These are phyloP conservation scores for Hymenoscyphus fraxineus DNA, from an alignment of 2,329 filamentous ascomycete species.

Conservation along the genomic window DNA sequence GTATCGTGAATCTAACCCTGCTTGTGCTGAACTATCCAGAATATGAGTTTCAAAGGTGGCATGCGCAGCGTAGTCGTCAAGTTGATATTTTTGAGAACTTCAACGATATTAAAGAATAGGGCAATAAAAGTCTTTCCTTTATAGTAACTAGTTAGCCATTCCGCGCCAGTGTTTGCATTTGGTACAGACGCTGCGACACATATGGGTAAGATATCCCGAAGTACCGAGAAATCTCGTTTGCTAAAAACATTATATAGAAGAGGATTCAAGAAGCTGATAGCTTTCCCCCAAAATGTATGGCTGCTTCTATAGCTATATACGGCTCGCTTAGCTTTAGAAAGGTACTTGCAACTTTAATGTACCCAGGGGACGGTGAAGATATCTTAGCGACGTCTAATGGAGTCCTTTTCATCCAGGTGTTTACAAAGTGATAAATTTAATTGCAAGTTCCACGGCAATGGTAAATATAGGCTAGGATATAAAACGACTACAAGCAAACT, in stretches of 20 bases:
- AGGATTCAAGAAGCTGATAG: conserved; percentile 37
- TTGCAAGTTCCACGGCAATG: conserved; percentile 41
- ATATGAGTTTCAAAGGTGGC: neutral
- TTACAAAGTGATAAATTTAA: conserved; percentile 42
- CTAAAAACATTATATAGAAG: conserved; percentile 34
- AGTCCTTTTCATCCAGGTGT: conserved; percentile 48
- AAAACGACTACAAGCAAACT: neutral
- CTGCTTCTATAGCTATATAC: conserved; percentile 40
- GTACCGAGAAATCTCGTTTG: neutral
- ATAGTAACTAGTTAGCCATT: neutral
- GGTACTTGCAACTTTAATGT: conserved; percentile 33
- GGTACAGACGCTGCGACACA: neutral
- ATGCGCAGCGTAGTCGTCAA: neutral
- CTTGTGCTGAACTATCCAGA: neutral
- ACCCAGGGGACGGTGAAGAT: conserved; percentile 33
- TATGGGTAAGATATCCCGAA: neutral
- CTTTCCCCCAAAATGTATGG: conserved; percentile 44
- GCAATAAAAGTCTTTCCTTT: neutral
- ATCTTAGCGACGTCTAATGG: conserved; percentile 40
- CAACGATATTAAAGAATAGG: neutral
- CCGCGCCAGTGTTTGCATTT: neutral
- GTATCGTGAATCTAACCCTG: neutral
- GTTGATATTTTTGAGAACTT: neutral
- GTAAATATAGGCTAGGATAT: neutral
- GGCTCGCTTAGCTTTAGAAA: conserved; percentile 41